Evolutionary conservation across 495 filamentous ascomycete species (phyloP).

Genomic region (Clavariopsis aquatica): DNA sequence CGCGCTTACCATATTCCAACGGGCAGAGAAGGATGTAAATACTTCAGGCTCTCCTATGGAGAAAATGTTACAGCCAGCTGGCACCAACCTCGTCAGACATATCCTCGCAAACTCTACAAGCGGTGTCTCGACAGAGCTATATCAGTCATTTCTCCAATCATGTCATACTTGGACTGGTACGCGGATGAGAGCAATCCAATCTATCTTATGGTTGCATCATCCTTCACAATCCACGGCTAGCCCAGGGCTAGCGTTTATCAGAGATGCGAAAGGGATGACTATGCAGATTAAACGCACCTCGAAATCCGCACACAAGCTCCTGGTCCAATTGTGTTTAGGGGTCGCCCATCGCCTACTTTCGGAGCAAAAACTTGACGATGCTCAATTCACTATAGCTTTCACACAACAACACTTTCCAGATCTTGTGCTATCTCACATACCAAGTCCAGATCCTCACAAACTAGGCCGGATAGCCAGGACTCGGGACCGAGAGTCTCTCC

Average conservation of each 20-base stretch:
- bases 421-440: slow-evolving; percentile 7
- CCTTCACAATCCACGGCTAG: slow-evolving; percentile 18
- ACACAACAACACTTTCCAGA: slow-evolving; percentile 32
- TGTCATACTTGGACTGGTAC: not conserved
- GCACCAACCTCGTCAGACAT: slow-evolving; percentile 8
- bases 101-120: slow-evolving; percentile 9
- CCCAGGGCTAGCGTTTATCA: slow-evolving; percentile 28
- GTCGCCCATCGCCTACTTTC: slow-evolving; percentile 28
- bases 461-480: too few relatives aligned
- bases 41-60: not conserved
- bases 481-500: slow-evolving; percentile 13
- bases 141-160: slow-evolving; percentile 18
- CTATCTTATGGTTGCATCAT: slow-evolving; percentile 22
- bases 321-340: slow-evolving; percentile 30
- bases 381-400: slow-evolving; percentile 27
- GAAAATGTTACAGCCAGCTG: slow-evolving; percentile 5
- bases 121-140: not conserved
- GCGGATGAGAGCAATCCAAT: not conserved
- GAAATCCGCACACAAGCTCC: not conserved
- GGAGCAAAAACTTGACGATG: slow-evolving; percentile 30
- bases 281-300: not conserved
- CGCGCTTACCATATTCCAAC: slow-evolving; percentile 17
- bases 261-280: not conserved
- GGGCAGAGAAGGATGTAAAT: slow-evolving; percentile 5
- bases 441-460: too few relatives aligned